These are phyloP conservation scores for Colletotrichum sp. DNA, from an alignment of 2,329 filamentous ascomycete species.

Conservation along the genomic window DNA sequence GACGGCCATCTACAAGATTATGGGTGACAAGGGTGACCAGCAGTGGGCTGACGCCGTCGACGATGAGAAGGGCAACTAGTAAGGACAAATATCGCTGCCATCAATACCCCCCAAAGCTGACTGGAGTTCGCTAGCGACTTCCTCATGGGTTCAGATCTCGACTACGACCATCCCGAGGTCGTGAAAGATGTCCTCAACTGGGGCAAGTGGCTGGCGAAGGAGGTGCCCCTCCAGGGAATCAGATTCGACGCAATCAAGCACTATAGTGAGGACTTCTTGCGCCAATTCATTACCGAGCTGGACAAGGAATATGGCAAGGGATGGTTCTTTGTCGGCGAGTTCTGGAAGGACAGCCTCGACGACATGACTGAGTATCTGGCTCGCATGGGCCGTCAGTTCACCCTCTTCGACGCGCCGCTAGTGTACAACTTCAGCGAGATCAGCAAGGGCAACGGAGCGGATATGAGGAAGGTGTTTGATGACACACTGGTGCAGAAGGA, in stretches of 20 bases:
- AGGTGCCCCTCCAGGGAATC: conserved; percentile 68
- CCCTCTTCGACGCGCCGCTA: conserved; percentile 72
- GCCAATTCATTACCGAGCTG: conserved; percentile 65
- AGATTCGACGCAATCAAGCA: conserved; percentile 77
- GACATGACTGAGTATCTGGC: conserved; percentile 37
- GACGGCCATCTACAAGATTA: conserved; percentile 72
- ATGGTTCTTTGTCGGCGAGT: conserved; percentile 44
- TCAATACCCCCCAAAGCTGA: conserved; percentile 41
- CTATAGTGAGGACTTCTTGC: conserved; percentile 70
- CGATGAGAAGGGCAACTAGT: conserved; percentile 68
- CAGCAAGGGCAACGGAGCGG: conserved; percentile 59
- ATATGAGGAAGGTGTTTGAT: conserved; percentile 69
- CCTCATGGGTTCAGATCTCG: conserved; percentile 75
- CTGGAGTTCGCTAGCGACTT: conserved; percentile 66
- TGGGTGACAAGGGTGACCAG: conserved; percentile 60
- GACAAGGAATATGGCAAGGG: conserved; percentile 46
- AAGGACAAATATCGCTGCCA: conserved; percentile 38
- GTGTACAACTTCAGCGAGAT: conserved; percentile 70
- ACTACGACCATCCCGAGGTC: conserved; percentile 69
- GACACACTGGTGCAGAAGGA: conserved; percentile 56
- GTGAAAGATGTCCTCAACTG: conserved; percentile 68
- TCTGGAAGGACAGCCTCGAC: conserved; percentile 42
- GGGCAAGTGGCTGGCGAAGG: conserved; percentile 70
- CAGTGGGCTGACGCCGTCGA: conserved; percentile 67
- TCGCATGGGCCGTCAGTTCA: conserved; percentile 60